Evolutionary conservation across 495 filamentous ascomycete genomes (phyloP).

Genomic region (Neurospora africana): DNA sequence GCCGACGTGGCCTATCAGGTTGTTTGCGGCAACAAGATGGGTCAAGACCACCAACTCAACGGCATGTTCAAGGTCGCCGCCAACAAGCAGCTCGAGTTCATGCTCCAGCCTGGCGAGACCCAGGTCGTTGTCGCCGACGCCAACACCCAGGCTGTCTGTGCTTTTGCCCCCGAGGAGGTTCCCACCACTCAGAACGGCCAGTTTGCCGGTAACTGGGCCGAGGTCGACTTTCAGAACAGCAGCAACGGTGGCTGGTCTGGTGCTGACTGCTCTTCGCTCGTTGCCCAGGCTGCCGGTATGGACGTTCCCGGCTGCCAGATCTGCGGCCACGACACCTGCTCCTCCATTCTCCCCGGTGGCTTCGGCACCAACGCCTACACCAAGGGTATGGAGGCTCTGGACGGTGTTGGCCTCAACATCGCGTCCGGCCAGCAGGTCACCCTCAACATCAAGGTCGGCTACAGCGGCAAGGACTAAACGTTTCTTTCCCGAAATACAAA

Average conservation of each 20-base stretch:
- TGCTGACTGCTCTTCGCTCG: conserved; percentile 27
- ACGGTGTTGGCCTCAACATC: conserved; percentile 29
- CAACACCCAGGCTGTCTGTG: conserved; percentile 28
- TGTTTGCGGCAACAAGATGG: conserved; percentile 30
- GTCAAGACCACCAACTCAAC: conserved; percentile 17
- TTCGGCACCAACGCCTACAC: conserved; percentile 25
- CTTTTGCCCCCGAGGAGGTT: conserved; percentile 14
- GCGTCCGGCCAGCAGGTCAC: conserved; percentile 1
- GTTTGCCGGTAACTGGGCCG: conserved; percentile 25
- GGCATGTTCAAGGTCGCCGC: conserved; percentile 20
- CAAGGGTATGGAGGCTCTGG: conserved; percentile 23
- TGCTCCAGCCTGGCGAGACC: conserved; percentile 21
- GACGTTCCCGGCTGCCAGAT: conserved; percentile 25
- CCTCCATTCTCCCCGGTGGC: conserved; percentile 23
- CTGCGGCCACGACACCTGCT: conserved; percentile 21
- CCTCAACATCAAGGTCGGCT: conserved; percentile 19
- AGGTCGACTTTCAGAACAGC: conserved; percentile 25
- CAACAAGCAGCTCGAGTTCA: conserved; percentile 20
- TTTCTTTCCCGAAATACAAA: background rate
- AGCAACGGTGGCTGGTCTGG: conserved; percentile 29
- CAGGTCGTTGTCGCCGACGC: conserved; percentile 22
- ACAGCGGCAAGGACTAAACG: conserved; percentile 1
- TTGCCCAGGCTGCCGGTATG: conserved; percentile 20
- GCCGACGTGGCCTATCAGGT: conserved; percentile 16
- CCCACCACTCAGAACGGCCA: conserved; percentile 17